Evolutionary conservation across 2,329 filamentous ascomycete species (phyloP).

Genomic region (Metarhizium rileyi): DNA sequence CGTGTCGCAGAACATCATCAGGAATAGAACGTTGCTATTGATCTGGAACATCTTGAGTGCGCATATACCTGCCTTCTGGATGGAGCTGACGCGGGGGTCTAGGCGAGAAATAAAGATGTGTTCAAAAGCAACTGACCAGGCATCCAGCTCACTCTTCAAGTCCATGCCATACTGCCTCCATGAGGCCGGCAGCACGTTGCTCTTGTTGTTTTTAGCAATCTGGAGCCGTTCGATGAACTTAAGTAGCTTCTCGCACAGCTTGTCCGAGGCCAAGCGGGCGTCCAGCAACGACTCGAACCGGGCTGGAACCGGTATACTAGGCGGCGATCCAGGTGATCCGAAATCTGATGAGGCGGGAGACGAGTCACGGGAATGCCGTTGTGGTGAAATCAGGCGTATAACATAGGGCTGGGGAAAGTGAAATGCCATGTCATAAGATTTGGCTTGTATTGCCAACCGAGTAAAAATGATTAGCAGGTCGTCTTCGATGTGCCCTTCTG

Average conservation of each 20-base stretch:
- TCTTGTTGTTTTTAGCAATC: slow-evolving; percentile 38
- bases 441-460: slow-evolving; percentile 53
- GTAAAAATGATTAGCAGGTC: slow-evolving; percentile 56
- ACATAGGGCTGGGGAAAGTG: slow-evolving; percentile 55
- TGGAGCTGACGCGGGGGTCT: slow-evolving; percentile 37
- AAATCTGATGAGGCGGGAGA: slow-evolving; percentile 21
- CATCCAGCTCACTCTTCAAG: slow-evolving; percentile 40
- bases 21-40: slow-evolving; percentile 46
- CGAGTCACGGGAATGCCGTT: slow-evolving; percentile 22
- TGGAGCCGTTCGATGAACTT: slow-evolving; percentile 47
- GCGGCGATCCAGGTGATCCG: slow-evolving; percentile 9
- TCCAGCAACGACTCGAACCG: slow-evolving; percentile 41
- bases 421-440: slow-evolving; percentile 60
- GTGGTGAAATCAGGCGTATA: slow-evolving; percentile 33
- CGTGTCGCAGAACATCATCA: slow-evolving; percentile 50
- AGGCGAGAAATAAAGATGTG: slow-evolving; percentile 41
- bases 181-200: slow-evolving; percentile 40
- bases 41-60: slow-evolving; percentile 54
- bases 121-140: slow-evolving; percentile 48
- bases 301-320: slow-evolving; percentile 14
- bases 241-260: slow-evolving; percentile 45
- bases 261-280: slow-evolving; percentile 47
- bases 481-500: slow-evolving; percentile 42
- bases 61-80: slow-evolving; percentile 50
- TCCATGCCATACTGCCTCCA: slow-evolving; percentile 37